These are phyloP conservation scores for Podospora didyma DNA, from an alignment of 495 filamentous ascomycete species.

Conservation along the genomic window DNA sequence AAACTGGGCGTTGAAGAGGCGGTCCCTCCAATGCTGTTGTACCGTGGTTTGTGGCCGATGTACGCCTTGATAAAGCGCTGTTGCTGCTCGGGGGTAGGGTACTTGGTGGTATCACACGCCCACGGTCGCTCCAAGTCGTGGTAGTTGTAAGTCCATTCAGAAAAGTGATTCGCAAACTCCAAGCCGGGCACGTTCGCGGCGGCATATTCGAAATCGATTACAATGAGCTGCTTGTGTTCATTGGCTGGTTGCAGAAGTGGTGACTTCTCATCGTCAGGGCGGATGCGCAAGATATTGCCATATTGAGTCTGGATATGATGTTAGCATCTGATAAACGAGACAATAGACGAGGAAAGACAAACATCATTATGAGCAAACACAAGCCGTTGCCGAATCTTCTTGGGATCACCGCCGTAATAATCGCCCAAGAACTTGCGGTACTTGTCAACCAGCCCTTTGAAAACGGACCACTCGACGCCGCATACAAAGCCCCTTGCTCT, in stretches of 20 bases:
- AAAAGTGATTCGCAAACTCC: slow-evolving; percentile 98
- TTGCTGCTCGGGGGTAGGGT: slow-evolving; percentile 80
- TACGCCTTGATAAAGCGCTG: slow-evolving; percentile 81
- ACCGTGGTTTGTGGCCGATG: slow-evolving; percentile 68
- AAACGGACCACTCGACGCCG: slow-evolving; percentile 78
- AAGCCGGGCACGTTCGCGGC: slow-evolving; percentile 81
- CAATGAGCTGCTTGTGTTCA: slow-evolving; percentile 88
- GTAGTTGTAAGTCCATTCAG: slow-evolving; percentile 99
- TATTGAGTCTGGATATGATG: slow-evolving; percentile 74
- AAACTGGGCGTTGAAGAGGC: slow-evolving; percentile 49
- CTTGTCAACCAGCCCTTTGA: slow-evolving; percentile 68
- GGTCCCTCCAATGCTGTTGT: slow-evolving; percentile 10
- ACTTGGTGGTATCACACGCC: slow-evolving; percentile 61
- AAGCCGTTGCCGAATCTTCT: slow-evolving; percentile 65
- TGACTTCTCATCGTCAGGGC: slow-evolving; percentile 72
- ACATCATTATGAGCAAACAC: slow-evolving; percentile 98
- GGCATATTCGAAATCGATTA: slow-evolving; percentile 99
- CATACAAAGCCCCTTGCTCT: slow-evolving; percentile 71
- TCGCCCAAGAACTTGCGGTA: slow-evolving; percentile 72
- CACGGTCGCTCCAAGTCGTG: slow-evolving; percentile 63
- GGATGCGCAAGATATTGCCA: slow-evolving; percentile 91
- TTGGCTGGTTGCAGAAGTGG: slow-evolving; percentile 85
- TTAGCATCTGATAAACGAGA: slow-evolving; percentile 7
- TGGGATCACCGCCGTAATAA: slow-evolving; percentile 63
- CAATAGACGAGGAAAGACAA: slow-evolving; percentile 28